Evolutionary conservation across 768 basidiomycete species (phyloP).

Genomic region (Mycena leptocephala): DNA sequence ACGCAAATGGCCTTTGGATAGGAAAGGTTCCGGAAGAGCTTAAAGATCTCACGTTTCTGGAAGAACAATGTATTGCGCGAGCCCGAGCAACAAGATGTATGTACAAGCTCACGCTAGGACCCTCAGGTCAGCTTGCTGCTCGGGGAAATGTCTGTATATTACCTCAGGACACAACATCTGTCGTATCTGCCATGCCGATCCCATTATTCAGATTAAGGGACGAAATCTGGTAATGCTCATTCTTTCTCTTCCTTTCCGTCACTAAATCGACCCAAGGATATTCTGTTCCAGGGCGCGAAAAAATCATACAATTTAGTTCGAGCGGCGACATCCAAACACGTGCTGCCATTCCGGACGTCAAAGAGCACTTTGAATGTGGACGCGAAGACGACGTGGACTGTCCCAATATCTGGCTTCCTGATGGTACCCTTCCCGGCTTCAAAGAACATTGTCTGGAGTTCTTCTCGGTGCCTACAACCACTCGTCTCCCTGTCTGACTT

Average conservation of each 20-base stretch:
- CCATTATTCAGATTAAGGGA: no score
- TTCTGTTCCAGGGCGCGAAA: conserved; percentile 50
- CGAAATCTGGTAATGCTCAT: no score
- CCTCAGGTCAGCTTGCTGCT: no score
- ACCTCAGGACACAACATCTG: no score
- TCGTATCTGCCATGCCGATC: no score
- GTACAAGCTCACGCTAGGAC: no score
- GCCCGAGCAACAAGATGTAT: no score
- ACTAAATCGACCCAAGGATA: no score
- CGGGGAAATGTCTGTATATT: no score
- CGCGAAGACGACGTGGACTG: conserved; percentile 59
- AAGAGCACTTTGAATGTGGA: conserved; percentile 71
- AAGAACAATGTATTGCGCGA: no score
- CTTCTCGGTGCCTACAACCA: conserved; percentile 55
- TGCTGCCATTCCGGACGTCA: conserved; percentile 53
- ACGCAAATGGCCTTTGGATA: conserved; percentile 34
- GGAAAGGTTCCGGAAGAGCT: conserved; percentile 13
- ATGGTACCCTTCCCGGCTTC: conserved; percentile 68
- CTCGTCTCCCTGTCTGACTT: not conserved
- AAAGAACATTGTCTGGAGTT: conserved; percentile 67
- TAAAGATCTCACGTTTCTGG: no score
- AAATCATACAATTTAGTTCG: conserved; percentile 32
- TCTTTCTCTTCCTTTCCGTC: no score
- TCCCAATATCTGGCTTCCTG: conserved; percentile 75
- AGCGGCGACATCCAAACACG: not conserved